Evolutionary conservation across 176 grass and related monocot species (phyloP), one percentile per base, ranked within the genome.

Genomic region (Avena sativa): DNA sequence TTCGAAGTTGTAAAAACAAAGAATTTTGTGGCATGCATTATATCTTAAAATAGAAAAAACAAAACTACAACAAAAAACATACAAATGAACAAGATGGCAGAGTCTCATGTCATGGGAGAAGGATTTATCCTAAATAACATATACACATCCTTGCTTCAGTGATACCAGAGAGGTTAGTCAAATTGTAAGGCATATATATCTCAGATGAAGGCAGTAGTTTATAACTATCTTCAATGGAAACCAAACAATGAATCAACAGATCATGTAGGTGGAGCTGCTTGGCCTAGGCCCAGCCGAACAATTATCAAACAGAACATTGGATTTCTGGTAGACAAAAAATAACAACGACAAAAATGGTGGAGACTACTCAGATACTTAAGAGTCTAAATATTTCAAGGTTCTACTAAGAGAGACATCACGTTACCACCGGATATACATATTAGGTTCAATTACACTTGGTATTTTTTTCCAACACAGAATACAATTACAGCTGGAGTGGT

Each of bases 331-430:
- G 71, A 76, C 34, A 74, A 76, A 84, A 84, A 49, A 36, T 62
- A 21, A 50, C 8, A 75, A 44, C 11, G 74, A 8, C 9, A 62
- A 74, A 34, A 19, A 64, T 74, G 68, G n/a, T 83, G 68, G 48
- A 13, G 17, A 8, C 50, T 50, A 66, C 34, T 60, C 11, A 81
- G 70, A n/a, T 74, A 81, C 59, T 30, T 51, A 62, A 61, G 20
- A 76, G 50, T 86, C 52, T 66, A 77, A 75, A 83, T 82, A 12
- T 36, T 86, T 83, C 52, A 64, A 44, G 38, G 53, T 28, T 76
- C 62, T 52, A 86, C 20, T 44, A 70, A 70, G 4, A 56, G 15
- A 64, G 12, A 32, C 1, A 80, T 55, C 56, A 87, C 43, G 12
- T 52, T 47, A 56, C 9, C 44, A 65, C 30, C 30, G 11, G 57